Evolutionary conservation across 768 basidiomycete genomes (phyloP), one percentile per base, ranked within the genome.

Genomic region (Mycena epipterygia): DNA sequence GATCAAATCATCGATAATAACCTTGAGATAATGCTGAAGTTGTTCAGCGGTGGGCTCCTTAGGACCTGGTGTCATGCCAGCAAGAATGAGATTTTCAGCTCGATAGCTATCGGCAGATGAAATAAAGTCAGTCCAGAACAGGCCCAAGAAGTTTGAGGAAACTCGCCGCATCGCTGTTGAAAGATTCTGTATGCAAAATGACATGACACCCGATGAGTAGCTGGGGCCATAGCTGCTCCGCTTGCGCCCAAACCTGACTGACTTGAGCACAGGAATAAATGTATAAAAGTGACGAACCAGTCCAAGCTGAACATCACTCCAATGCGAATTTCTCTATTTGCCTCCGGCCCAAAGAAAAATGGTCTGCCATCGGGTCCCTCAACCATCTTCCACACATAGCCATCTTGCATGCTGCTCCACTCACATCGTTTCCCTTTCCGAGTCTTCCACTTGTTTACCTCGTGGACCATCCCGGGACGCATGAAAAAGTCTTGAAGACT

Each of bases 1-100:
- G 13, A 78, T 9, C 0, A 82, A 71, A 52, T 81, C 79, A 72
- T 82, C 77, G 0, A 80, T 77, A 48, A 78, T 63, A 8, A 77
- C 53, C 35, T 67, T 73, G 0, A 81, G 29, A 27, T 73, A 74
- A 12, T 77, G 35, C 64, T 81, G 80, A 13, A 81, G 68, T 37
- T 80, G 73, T 3, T 71, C 68, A 7, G 67, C 62, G 5, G 67
- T 76, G 2, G 80, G 80, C 41, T 81, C 80, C 0, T 49, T 76
- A 1, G 79, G 79, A 2, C 80, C 79, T 6, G 79, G 78, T 0
- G 72, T 64, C 9, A 76, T 71, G 6, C 33, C 55, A 3, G 57
- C 29, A 0, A 79, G 42, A 5, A 77, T 55, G 2, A 78, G 62
- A 48, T 78, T 76, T 5, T 68, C 55, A 1, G 66, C 49, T 2